A percentile compares a stretch with the other conserved stretches of the same genome.
Evolutionary conservation across 805 yeast species (phyloP).

Genomic region (Debaryomyces tyrocola): DNA sequence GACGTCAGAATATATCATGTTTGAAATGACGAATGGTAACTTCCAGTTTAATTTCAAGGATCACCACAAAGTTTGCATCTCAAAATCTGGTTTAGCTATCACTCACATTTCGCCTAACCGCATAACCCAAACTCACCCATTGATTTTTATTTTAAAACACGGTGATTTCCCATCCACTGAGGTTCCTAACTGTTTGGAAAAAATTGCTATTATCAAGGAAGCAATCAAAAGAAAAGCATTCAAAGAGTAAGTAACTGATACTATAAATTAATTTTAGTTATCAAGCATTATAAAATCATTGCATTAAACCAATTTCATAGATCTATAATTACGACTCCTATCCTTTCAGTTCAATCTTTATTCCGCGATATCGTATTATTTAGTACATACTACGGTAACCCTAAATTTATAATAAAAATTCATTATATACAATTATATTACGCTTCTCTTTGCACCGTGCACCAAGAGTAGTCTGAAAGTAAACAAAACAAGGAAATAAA

Average conservation of each 20-base stretch:
- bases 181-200: conserved; percentile 44
- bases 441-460: no score
- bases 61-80: conserved; percentile 84
- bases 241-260: conserved; percentile 12
- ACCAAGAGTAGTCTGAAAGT: no score
- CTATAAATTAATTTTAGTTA: not conserved
- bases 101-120: conserved; percentile 82
- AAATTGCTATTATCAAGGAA: conserved; percentile 53
- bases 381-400: no score
- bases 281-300: conserved; percentile 1
- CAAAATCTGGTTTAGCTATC: conserved; percentile 71
- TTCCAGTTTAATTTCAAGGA: conserved; percentile 95
- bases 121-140: conserved; percentile 67
- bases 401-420: no score
- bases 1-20: conserved; percentile 79
- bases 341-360: not conserved
- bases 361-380: not conserved
- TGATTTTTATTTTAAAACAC: conserved; percentile 40
- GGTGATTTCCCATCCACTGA: conserved; percentile 41
- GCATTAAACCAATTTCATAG: conserved; percentile 1
- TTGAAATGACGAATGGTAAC: conserved; percentile 88
- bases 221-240: conserved; percentile 51
- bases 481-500: not conserved
- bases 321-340: not conserved
- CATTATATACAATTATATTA: no score